These are phyloP conservation scores for Colletotrichum lini DNA, from an alignment of 2,329 filamentous ascomycete species.

Conservation along the genomic window DNA sequence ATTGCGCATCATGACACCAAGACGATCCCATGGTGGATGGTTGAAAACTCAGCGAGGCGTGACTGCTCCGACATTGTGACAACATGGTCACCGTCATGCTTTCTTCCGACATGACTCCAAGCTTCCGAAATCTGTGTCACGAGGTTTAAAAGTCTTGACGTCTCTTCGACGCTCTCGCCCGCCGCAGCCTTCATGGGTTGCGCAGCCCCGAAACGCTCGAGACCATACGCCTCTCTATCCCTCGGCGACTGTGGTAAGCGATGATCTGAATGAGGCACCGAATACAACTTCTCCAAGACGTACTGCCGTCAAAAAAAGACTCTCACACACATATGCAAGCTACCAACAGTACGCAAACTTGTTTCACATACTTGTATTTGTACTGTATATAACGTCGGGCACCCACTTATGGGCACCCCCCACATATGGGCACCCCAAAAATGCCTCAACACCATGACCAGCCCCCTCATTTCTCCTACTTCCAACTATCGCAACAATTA, in stretches of 20 bases:
- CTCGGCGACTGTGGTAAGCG: neutral
- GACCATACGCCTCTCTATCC: neutral
- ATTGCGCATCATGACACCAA: no score
- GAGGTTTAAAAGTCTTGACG: neutral
- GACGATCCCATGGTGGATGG: no score
- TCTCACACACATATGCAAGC: neutral
- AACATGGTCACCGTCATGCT: neutral
- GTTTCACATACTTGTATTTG: conserved; percentile 32
- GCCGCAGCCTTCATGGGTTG: neutral
- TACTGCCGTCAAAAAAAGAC: neutral
- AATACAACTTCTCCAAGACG: neutral
- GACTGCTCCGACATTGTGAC: neutral
- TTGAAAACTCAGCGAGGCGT: no score
- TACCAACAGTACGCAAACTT: neutral
- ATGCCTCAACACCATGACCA: no score
- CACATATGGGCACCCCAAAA: no score
- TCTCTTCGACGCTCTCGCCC: no score
- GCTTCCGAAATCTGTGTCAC: neutral
- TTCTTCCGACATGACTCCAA: neutral
- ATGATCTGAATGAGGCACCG: neutral
- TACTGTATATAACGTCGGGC: conserved; percentile 35
- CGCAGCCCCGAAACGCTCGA: neutral
- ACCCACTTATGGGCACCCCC: no score
- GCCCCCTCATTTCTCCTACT: no score
- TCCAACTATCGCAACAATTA: no score